These are phyloP conservation scores for Ceratobasidium sp. DNA, from an alignment of 1,284 basidiomycete genomes.

Conservation along the genomic window DNA sequence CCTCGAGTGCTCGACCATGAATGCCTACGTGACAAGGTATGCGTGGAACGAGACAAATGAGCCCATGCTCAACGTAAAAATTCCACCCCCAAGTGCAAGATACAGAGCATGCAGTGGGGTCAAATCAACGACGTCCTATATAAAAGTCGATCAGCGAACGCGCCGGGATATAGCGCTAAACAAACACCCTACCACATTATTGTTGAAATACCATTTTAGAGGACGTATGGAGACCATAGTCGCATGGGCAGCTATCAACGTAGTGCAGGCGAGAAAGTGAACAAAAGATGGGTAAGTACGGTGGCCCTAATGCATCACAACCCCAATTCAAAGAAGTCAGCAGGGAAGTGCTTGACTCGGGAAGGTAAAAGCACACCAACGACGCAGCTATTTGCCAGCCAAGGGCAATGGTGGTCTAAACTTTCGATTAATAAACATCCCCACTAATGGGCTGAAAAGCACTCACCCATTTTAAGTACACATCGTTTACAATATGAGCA, in stretches of 20 bases:
- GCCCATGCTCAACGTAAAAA: constrained; percentile 79
- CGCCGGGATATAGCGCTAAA: constrained; percentile 5
- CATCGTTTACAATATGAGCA: constrained; percentile 83
- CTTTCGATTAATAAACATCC: constrained; percentile 48
- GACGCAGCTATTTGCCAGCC: constrained; percentile 84
- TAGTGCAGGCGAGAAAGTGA: constrained; percentile 80
- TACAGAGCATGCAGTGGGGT: constrained; percentile 80
- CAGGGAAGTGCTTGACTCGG: neutral
- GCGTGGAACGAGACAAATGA: constrained; percentile 84
- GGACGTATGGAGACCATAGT: constrained; percentile 69
- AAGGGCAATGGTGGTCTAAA: constrained; percentile 90
- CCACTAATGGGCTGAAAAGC: constrained; percentile 31
- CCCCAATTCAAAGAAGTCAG: neutral
- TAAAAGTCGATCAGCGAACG: constrained; percentile 24
- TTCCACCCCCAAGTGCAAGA: constrained; percentile 71
- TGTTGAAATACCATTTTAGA: constrained; percentile 72
- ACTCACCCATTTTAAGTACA: constrained; percentile 86
- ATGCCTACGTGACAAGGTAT: constrained; percentile 80
- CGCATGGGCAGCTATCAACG: constrained; percentile 75
- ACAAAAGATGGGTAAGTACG: constrained; percentile 89
- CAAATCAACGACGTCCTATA: constrained; percentile 60
- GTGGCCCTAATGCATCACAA: constrained; percentile 69
- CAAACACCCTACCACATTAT: constrained; percentile 69
- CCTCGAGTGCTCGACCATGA: neutral
- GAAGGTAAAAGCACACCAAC: constrained; percentile 60